Percentiles rank a stretch among this genome's conserved stretches.
phyloP scores from a whole-genome alignment of 2,329 filamentous ascomycete species.

The Sporothrix dimorphospora region DNA sequence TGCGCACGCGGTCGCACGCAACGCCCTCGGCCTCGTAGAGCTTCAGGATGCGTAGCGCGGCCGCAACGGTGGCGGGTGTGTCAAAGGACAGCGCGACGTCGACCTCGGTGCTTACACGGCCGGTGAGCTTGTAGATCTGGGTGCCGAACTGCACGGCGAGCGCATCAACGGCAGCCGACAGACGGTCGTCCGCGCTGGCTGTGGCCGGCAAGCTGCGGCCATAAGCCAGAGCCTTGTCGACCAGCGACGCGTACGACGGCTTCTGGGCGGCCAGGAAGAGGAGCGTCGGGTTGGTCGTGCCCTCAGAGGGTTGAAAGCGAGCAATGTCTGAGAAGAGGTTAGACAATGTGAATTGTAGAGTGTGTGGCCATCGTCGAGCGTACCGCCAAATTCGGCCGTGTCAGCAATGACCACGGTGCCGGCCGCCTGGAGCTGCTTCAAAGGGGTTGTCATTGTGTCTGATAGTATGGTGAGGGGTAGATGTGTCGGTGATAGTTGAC shows the following conservation, averaged over 20 bases:
- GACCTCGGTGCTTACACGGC: constrained; percentile 78
- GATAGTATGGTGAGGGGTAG: neutral
- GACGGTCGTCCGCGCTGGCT: constrained; percentile 62
- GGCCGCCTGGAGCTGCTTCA: constrained; percentile 30
- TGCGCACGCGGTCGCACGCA: constrained; percentile 71
- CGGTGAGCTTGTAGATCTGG: constrained; percentile 74
- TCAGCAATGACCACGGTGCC: constrained; percentile 29
- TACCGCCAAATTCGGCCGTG: constrained; percentile 28
- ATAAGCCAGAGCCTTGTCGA: constrained; percentile 68
- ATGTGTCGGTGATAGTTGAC: neutral
- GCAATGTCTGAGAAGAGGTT: constrained; percentile 58
- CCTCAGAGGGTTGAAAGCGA: constrained; percentile 83
- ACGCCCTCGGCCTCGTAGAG: constrained; percentile 74
- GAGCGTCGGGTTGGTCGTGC: constrained; percentile 77
- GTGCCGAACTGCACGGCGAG: constrained; percentile 77
- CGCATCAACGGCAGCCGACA: constrained; percentile 71
- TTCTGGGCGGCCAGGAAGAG: constrained; percentile 79
- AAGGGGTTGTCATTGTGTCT: constrained; percentile 1
- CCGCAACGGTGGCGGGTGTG: constrained; percentile 69
- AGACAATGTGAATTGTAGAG: neutral
- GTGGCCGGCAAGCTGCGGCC: constrained; percentile 57
- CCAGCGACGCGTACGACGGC: constrained; percentile 70
- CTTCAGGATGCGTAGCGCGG: constrained; percentile 75
- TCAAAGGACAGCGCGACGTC: constrained; percentile 76
- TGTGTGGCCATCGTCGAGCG: neutral